phyloP scores from a whole-genome alignment of 805 yeast species.

The Ogataea degrootiae region DNA sequence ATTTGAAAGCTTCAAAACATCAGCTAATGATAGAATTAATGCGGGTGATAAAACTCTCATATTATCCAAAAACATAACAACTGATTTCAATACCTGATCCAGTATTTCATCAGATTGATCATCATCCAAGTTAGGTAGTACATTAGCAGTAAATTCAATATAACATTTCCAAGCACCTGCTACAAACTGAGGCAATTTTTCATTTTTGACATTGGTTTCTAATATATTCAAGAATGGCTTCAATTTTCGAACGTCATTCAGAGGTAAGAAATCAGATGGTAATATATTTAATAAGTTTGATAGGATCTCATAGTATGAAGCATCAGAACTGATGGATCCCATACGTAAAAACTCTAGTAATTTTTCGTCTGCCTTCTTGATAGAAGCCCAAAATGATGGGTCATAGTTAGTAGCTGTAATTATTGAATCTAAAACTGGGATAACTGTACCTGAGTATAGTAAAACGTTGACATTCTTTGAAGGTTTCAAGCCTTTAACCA shows the following conservation, averaged over 20 bases:
- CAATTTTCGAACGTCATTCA: conserved; percentile 4
- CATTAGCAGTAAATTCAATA: conserved; percentile 8
- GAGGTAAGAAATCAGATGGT: conserved; percentile 18
- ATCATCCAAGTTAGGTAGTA: conserved; percentile 2
- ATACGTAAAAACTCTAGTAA: conserved; percentile 42
- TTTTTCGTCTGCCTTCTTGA: conserved; percentile 42
- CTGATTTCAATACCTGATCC: conserved; percentile 6
- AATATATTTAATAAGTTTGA: conserved; percentile 11
- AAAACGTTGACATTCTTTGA: conserved; percentile 30
- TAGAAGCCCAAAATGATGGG: conserved; percentile 47
- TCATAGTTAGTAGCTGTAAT: conserved; percentile 40
- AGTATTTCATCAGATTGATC: conserved; percentile 3
- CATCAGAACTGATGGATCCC: conserved; percentile 51
- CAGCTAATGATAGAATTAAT: conserved; percentile 7
- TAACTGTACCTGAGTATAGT: conserved; percentile 40
- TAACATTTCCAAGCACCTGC: conserved; percentile 27
- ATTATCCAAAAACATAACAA: conserved; percentile 17
- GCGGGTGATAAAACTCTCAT: conserved; percentile 9
- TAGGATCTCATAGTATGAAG: conserved; percentile 39
- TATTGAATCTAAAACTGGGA: conserved; percentile 47
- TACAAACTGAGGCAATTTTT: conserved; percentile 18
- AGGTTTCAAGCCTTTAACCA: conserved; percentile 40
- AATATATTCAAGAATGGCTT: conserved; percentile 13
- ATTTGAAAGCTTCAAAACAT: conserved; percentile 10
- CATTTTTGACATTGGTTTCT: conserved; percentile 18